These are phyloP conservation scores for Miamiensis avidus DNA, from an alignment of 169 alveolate genomes.

Conservation along the genomic window DNA sequence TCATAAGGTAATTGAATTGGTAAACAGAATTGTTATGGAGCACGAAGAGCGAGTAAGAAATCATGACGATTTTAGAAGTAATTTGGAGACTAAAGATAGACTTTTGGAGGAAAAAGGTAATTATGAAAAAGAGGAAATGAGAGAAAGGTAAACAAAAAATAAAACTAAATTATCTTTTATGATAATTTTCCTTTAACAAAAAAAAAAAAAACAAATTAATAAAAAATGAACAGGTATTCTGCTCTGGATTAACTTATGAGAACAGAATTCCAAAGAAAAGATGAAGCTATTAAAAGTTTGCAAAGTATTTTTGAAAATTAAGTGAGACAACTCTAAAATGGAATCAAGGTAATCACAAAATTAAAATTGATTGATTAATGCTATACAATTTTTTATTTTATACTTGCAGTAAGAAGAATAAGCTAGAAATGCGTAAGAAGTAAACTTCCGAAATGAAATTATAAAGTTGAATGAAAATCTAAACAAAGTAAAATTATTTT, in stretches of 20 bases:
- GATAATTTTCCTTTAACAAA: too few relatives aligned
- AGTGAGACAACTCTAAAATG: conserved; percentile 26
- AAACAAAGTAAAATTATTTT: neutral
- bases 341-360: neutral
- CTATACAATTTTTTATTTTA: too few relatives aligned
- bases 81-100: conserved; percentile 22
- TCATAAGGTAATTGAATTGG: conserved; percentile 26
- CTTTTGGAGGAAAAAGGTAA: conserved; percentile 26
- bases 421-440: conserved; percentile 28
- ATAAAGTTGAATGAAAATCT: conserved; percentile 36
- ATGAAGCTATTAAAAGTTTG: conserved; percentile 32
- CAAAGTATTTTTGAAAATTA: conserved; percentile 28
- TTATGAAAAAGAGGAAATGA: conserved; percentile 43
- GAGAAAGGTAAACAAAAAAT: neutral
- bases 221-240: neutral
- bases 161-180: too few relatives aligned
- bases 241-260: conserved; percentile 28
- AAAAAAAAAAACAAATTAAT: too few relatives aligned
- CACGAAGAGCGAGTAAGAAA: conserved; percentile 40
- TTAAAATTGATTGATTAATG: too few relatives aligned
- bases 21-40: conserved; percentile 46
- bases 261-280: conserved; percentile 35
- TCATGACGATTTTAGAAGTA: conserved; percentile 32
- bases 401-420: conserved; percentile 26
- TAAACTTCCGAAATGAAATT: conserved; percentile 29